Base-by-base conservation (phyloP, 805 yeast species). In the Lachancea nothofagi region DNA sequence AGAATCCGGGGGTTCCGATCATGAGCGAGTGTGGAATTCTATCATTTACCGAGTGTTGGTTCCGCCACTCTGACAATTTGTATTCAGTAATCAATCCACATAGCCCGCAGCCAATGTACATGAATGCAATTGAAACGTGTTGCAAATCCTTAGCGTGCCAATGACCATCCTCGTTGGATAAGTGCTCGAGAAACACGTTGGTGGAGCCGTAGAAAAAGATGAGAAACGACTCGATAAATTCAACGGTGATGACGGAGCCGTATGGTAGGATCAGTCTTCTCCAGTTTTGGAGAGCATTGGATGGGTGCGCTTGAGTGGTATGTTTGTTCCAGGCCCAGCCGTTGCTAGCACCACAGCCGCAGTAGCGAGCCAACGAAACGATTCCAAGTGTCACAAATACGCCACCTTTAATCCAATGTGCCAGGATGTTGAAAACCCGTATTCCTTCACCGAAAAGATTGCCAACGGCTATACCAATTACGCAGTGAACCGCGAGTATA, bases 331-430 rank as follows among this genome's bases (percentile, higher is more conserved):
- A 90, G 3, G 95, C 89, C 83, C 94, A 81, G 15, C 97, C 97
- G 42, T 72, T 67, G 41, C 73, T 69, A 26, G 72, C 58, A 52
- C 82, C 85, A 9, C 81, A 84, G 3, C 98, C 98, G 52, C 87
- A 78, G 61, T 84, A 89, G 51, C 97, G 77, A 1, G 88, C 83
- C 28, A 93, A 69, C n/a, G 95, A 74, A 5, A 88, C 57, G 6
- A 89, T 45, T 15, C 98, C 98, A 28, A 83, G 65, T 4, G 70
- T 47, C 43, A 87, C 71, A 57, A 90, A 90, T 2, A 90, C 93
- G 19, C 90, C 93, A 44, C 98, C 98, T 62, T 90, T 90, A 61
- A 90, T 90, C 72, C 87, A 86, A 63, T 90, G 98, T 1, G 98
- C 98, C 42, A 90, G 70, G 38, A 90, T 62, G 51, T 86, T 87